phyloP scores from a whole-genome alignment of 768 basidiomycete genomes.

The Pleurotus sapidus region DNA sequence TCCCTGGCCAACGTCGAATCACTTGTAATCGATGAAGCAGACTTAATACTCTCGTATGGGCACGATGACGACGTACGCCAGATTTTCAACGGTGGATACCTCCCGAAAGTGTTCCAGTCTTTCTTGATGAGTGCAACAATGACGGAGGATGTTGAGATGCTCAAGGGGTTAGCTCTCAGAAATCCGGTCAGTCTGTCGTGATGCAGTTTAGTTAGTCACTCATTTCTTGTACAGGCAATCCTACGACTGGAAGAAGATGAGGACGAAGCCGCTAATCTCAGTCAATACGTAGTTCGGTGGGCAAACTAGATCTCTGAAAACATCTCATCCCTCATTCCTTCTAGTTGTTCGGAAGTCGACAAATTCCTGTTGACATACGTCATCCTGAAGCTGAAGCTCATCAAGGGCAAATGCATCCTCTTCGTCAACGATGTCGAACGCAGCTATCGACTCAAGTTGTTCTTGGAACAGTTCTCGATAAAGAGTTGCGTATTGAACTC shows the following conservation, averaged over 20 bases:
- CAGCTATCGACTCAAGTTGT: constrained; percentile 94
- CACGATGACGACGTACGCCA: constrained; percentile 87
- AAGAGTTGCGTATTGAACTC: constrained; percentile 95
- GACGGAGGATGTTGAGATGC: constrained; percentile 90
- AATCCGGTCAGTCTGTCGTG: constrained; percentile 65
- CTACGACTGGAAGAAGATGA: constrained; percentile 86
- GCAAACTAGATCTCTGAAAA: constrained; percentile 13
- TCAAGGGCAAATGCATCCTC: constrained; percentile 93
- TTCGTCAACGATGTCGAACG: constrained; percentile 97
- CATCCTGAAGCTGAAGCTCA: constrained; percentile 92
- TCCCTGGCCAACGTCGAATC: constrained; percentile 68
- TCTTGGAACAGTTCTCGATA: constrained; percentile 96
- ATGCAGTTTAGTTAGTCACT: background rate
- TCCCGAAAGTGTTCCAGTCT: constrained; percentile 83
- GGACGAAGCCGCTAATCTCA: constrained; percentile 76
- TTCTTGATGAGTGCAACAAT: constrained; percentile 98
- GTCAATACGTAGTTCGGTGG: constrained; percentile 81
- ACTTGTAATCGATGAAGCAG: constrained; percentile 96
- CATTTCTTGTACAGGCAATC: constrained; percentile 54
- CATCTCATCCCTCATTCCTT: constrained; percentile 5
- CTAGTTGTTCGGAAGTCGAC: constrained; percentile 87
- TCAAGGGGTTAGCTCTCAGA: constrained; percentile 85
- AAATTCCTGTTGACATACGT: constrained; percentile 97
- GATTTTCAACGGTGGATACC: constrained; percentile 62
- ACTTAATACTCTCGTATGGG: constrained; percentile 94